Base-by-base conservation (phyloP, 2,329 filamentous ascomycete genomes). In the Xylariomycetidae sp. region DNA sequence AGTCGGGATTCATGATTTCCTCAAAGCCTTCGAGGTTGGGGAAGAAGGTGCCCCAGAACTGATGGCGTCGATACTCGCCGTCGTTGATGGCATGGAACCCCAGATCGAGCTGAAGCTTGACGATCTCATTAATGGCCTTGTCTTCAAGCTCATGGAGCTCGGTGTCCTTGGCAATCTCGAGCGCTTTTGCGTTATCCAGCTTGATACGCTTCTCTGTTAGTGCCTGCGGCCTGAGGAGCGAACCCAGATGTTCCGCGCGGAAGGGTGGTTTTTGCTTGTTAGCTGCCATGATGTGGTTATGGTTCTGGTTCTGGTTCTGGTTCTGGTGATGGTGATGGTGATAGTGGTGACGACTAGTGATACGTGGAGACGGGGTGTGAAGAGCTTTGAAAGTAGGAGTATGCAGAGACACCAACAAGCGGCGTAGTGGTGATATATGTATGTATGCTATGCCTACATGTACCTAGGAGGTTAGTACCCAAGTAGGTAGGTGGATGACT, bases 231-330 rank as follows among this genome's bases (percentile, higher is more conserved):
- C 84, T 79, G 29, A 87, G 74, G 19, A 88, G 67, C 5, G 82
- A 86, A 46, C 83, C 84, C 45, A 86, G 67, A 53, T 88, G 83
- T 67, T 88, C 84, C 30, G 84, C 84, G 45, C 83, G 73, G 67
- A 85, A 87, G 27, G 83, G 84, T 4, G 65, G 65, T n/a, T 45
- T 41, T 41, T 52, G 54, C 46, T 56, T 58, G 36, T 52, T 55
- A 26, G 30, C 29, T 13, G 40, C 34, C 54, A 57, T 58, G 20
- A 27, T 38, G 14, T 23, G 20, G n/a, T n/a, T n/a, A n/a, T n/a
- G n/a, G n/a, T n/a, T n/a, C n/a, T n/a, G n/a, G n/a, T n/a, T n/a
- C n/a, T n/a, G n/a, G n/a, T n/a, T n/a, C n/a, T n/a, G n/a, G n/a
- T n/a, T n/a, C n/a, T n/a, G n/a, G n/a, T n/a, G n/a, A n/a, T n/a